Conservation (phyloP, 306 rosid species). For the Cicer cuneatum region DNA sequence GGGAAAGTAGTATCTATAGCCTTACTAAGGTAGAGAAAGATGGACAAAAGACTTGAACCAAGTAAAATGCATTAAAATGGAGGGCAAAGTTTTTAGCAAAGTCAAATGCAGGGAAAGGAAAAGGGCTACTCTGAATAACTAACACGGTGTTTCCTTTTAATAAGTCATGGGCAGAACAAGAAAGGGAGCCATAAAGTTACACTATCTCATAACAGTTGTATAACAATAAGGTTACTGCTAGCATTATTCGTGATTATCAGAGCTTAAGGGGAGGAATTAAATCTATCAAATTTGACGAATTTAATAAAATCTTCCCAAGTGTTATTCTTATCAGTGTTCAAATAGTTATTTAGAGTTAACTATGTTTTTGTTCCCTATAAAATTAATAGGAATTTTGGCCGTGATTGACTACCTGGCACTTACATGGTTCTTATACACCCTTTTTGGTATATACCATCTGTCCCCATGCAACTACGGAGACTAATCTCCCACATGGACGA, state of each 20-base stretch:
- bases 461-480: too few relatives aligned
- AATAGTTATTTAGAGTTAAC: too few relatives aligned
- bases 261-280: constrained; percentile 8
- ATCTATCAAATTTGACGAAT: not conserved
- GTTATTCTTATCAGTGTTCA: not conserved
- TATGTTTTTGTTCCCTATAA: too few relatives aligned
- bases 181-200: constrained; percentile 22
- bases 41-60: constrained; percentile 9
- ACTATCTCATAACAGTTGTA: not conserved
- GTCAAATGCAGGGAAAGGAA: constrained; percentile 7
- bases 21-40: not conserved
- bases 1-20: not conserved
- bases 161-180: not conserved
- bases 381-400: too few relatives aligned
- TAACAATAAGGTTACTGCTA: constrained; percentile 1
- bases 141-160: not conserved
- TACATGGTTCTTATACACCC: not conserved
- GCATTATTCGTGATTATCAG: constrained; percentile 21
- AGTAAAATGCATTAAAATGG: not conserved
- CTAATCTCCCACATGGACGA: too few relatives aligned
- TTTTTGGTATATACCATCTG: not conserved
- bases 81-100: not conserved
- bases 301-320: not conserved
- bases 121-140: constrained; percentile 8
- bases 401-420: too few relatives aligned